phyloP scores from a whole-genome alignment of 2,329 filamentous ascomycete genomes.

The Colletotrichum liaoningense region DNA sequence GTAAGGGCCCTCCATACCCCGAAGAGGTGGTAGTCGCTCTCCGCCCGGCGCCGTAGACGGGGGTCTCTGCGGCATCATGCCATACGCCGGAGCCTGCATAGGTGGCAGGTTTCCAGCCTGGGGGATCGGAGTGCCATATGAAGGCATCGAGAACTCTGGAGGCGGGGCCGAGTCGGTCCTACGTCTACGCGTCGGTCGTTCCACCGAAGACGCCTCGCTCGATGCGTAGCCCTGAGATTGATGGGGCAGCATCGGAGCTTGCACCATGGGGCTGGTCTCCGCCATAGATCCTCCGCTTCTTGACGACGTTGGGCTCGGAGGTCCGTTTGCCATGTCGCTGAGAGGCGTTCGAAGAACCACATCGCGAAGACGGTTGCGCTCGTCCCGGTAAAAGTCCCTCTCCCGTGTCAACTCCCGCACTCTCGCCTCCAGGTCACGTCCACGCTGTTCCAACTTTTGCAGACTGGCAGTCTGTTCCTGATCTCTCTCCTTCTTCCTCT shows the following conservation, averaged over 20 bases:
- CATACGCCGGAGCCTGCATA: slow-evolving; percentile 52
- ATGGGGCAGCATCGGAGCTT: slow-evolving; percentile 42
- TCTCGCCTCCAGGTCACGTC: slow-evolving; percentile 71
- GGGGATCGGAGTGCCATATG: slow-evolving; percentile 50
- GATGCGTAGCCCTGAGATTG: slow-evolving; percentile 47
- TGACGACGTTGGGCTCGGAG: slow-evolving; percentile 60
- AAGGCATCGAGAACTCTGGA: slow-evolving; percentile 52
- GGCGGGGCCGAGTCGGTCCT: slow-evolving; percentile 56
- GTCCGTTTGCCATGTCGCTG: slow-evolving; percentile 63
- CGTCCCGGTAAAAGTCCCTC: slow-evolving; percentile 78
- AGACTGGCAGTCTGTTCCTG: slow-evolving; percentile 77
- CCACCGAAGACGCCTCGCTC: slow-evolving; percentile 56
- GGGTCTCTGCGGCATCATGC: slow-evolving; percentile 49
- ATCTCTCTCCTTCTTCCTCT: slow-evolving; percentile 85
- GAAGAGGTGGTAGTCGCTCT: slow-evolving; percentile 61
- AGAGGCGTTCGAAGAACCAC: slow-evolving; percentile 71
- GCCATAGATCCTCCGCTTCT: slow-evolving; percentile 49
- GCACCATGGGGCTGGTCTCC: slow-evolving; percentile 50
- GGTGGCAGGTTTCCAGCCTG: slow-evolving; percentile 54
- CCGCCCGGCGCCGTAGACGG: slow-evolving; percentile 50
- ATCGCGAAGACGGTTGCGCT: slow-evolving; percentile 79
- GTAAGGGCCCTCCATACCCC: slow-evolving; percentile 54
- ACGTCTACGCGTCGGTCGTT: slow-evolving; percentile 59
- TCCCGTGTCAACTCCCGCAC: slow-evolving; percentile 69
- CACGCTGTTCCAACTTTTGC: slow-evolving; percentile 74